Conservation (phyloP, 1,139 yeast genomes). For the Saccharomycopsis crataegensis region DNA sequence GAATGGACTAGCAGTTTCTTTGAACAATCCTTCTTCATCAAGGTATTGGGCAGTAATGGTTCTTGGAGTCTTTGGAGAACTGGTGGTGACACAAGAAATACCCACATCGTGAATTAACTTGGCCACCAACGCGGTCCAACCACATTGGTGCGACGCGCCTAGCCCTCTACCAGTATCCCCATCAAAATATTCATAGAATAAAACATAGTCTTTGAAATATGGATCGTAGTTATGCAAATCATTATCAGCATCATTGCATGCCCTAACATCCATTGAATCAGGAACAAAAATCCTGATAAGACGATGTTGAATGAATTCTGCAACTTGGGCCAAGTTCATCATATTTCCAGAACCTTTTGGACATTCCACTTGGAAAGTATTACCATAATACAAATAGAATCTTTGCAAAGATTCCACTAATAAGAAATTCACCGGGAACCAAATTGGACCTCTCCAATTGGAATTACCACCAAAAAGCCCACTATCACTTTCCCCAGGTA, state of each 20-base stretch:
- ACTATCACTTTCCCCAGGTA: constrained; percentile 90
- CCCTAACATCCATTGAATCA: constrained; percentile 64
- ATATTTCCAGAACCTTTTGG: constrained; percentile 82
- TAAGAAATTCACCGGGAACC: constrained; percentile 92
- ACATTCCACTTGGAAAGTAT: constrained; percentile 78
- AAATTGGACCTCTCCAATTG: constrained; percentile 98
- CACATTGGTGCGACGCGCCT: constrained; percentile 94
- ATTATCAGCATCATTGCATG: constrained; percentile 65
- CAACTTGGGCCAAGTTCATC: constrained; percentile 84
- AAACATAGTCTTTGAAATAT: constrained; percentile 66
- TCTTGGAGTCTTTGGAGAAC: constrained; percentile 45
- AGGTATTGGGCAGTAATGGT: constrained; percentile 25
- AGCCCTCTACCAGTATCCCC: constrained; percentile 95
- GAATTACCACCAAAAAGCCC: constrained; percentile 97
- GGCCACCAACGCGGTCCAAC: constrained; percentile 95
- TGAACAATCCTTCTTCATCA: constrained; percentile 33
- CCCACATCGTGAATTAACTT: constrained; percentile 93
- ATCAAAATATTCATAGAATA: constrained; percentile 86
- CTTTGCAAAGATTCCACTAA: constrained; percentile 85
- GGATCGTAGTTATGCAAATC: constrained; percentile 61
- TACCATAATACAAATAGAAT: constrained; percentile 85
- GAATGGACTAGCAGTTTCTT: constrained; percentile 36
- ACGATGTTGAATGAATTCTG: constrained; percentile 86
- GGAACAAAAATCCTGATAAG: constrained; percentile 73
- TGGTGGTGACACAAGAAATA: constrained; percentile 48